phyloP scores from a whole-genome alignment of 2,329 filamentous ascomycete genomes.

The Claviceps purpurea region DNA sequence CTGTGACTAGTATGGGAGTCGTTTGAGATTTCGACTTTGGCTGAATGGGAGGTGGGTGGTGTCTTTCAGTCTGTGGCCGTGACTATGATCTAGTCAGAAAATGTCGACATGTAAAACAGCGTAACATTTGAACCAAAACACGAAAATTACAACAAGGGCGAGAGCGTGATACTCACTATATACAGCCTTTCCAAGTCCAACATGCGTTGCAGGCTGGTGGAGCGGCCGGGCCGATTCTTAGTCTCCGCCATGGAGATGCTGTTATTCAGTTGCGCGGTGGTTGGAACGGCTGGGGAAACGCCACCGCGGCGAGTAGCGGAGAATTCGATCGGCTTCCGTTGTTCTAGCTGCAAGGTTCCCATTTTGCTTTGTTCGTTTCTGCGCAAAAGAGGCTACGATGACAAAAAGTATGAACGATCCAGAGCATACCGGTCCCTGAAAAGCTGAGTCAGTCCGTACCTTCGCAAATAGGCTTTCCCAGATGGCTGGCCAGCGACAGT shows the following conservation, averaged over 20 bases:
- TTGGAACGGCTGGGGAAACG: neutral
- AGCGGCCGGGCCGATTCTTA: constrained; percentile 15
- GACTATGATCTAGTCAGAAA: neutral
- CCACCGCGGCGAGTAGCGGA: neutral
- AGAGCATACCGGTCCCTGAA: neutral
- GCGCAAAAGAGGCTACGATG: neutral
- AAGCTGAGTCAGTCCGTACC: neutral
- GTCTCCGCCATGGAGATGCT: constrained; percentile 5
- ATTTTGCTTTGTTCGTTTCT: neutral
- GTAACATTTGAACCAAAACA: neutral
- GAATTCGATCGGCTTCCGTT: no score
- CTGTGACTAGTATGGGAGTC: neutral
- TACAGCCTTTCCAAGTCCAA: constrained; percentile 44
- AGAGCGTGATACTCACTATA: constrained; percentile 33
- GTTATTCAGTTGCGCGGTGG: neutral
- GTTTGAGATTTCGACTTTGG: constrained; percentile 2
- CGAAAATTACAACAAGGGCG: neutral
- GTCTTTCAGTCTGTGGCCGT: constrained; percentile 10
- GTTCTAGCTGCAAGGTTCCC: neutral
- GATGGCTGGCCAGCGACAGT: constrained; percentile 2
- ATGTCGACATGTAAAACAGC: no score
- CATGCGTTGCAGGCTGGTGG: constrained; percentile 43
- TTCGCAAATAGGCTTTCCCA: neutral
- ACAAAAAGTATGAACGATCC: neutral
- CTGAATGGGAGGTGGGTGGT: constrained; percentile 5